These are phyloP conservation scores for Pseudevernia furfuracea DNA, from an alignment of 495 filamentous ascomycete genomes.

Conservation along the genomic window DNA sequence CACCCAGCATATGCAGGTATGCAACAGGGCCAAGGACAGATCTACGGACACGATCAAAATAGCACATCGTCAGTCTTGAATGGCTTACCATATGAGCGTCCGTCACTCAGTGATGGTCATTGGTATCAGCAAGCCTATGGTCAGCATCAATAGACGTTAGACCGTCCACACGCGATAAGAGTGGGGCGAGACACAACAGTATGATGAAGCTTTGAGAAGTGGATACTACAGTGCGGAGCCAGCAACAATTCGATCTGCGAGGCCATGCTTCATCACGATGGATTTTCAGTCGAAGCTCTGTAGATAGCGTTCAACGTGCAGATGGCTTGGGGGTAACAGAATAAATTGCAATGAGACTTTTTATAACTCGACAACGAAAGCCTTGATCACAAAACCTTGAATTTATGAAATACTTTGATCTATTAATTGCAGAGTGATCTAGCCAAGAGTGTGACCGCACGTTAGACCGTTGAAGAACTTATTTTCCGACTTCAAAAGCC, in stretches of 20 bases:
- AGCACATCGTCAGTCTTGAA: conserved; percentile 2
- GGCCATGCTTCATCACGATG: background rate
- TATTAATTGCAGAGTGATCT: no score
- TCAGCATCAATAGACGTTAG: background rate
- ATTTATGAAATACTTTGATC: no score
- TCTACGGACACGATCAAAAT: conserved; percentile 11
- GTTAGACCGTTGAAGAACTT: no score
- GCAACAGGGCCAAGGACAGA: conserved; percentile 8
- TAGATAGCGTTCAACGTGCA: background rate
- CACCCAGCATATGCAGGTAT: conserved; percentile 25
- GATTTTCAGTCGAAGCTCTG: background rate
- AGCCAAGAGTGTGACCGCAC: no score
- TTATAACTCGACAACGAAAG: no score
- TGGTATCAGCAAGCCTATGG: conserved; percentile 30
- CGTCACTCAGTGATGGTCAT: conserved; percentile 13
- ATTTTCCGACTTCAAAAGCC: no score
- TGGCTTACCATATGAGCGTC: conserved; percentile 8
- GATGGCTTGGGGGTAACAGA: no score
- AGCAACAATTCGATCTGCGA: background rate
- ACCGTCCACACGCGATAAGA: background rate
- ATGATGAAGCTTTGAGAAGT: background rate
- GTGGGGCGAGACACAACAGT: background rate
- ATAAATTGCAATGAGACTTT: no score
- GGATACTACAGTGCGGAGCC: background rate
- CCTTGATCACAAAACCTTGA: no score